Base-by-base conservation (phyloP, 2,329 filamentous ascomycete genomes). In the Pseudovirgaria hyperparasitica region DNA sequence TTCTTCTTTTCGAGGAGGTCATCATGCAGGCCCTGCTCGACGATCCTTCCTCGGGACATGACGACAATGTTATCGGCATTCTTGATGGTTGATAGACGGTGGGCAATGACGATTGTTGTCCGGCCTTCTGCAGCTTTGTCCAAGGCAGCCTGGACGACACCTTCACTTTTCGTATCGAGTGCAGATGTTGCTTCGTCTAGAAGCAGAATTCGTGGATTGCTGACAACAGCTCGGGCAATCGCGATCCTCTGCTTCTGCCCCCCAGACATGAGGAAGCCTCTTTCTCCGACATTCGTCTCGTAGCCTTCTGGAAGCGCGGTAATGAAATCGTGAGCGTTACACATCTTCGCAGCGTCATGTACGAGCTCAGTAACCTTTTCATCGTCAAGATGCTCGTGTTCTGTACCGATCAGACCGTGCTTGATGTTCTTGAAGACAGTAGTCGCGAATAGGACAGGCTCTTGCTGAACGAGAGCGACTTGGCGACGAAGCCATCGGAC, bases 161-260 rank as follows among this genome's bases (percentile, higher is more conserved):
- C 82, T 57, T 94, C 85, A 1, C 81, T 90, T 49, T 92, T 86
- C 16, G 85, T 92, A 46, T 94, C 86, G 2, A 94, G 65, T 5
- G 82, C 82, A 19, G 79, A 86, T 1, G 86, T 94, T 5, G 86
- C 86, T 52, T 94, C 86, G 38, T 94, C 86, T 6, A 94, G 72
- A 1, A 94, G 66, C 1, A 94, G 65, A 43, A 94, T 72, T 57
- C 84, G 87, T 2, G 84, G 84, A 41, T 92, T 79, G 19, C 77
- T 85, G 23, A 92, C 81, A 33, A 92, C 70, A 15, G 85, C 85
- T 45, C 82, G 67, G 5, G 85, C 82, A 54, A 92, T 92, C 6
- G 85, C 84, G 47, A 93, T 87, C 40, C 86, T 79, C 55, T 93
- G 86, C 54, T 92, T 92, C 56, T 94, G 86, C 19, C 86, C 86